Conservation (phyloP, 108 stramenopile species). For the Skeletonema grethae region DNA sequence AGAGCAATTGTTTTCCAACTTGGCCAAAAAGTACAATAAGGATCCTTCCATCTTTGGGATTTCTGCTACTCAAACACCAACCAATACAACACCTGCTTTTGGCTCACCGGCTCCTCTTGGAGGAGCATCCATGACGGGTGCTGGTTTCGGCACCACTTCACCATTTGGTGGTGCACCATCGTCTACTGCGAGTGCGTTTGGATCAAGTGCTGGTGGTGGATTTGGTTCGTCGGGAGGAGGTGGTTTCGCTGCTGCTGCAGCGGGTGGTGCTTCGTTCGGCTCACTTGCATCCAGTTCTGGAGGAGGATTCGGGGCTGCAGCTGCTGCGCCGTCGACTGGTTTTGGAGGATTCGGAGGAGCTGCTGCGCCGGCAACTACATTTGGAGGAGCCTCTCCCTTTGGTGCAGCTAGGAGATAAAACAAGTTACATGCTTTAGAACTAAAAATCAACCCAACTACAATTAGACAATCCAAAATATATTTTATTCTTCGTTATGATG, state of each 20-base stretch:
- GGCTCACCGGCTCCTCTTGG: constrained; percentile 17
- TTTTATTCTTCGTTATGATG: constrained; percentile 9
- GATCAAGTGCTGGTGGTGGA: constrained; percentile 30
- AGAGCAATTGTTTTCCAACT: constrained; percentile 78
- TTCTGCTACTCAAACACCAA: constrained; percentile 28
- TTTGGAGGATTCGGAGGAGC: constrained; percentile 18
- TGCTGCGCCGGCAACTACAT: constrained; percentile 23
- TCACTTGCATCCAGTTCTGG: constrained; percentile 24
- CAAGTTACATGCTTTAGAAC: neutral
- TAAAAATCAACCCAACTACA: neutral
- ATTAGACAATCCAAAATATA: neutral
- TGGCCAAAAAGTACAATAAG: constrained; percentile 85
- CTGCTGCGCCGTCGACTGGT: constrained; percentile 2
- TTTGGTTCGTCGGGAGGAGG: constrained; percentile 50
- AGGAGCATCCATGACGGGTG: neutral
- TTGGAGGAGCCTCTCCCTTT: constrained; percentile 7
- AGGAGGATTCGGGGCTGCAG: neutral
- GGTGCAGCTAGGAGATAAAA: neutral
- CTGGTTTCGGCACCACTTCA: constrained; percentile 32
- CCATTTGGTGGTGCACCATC: constrained; percentile 45
- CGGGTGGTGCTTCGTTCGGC: constrained; percentile 25
- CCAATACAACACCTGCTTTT: constrained; percentile 10
- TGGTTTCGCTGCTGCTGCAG: constrained; percentile 38
- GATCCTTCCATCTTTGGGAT: constrained; percentile 79
- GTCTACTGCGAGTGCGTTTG: constrained; percentile 14